A percentile compares a stretch with the other conserved stretches of the same genome.
phyloP scores from a whole-genome alignment of 148 eudicot species.

The Rhododendron williamsianum region DNA sequence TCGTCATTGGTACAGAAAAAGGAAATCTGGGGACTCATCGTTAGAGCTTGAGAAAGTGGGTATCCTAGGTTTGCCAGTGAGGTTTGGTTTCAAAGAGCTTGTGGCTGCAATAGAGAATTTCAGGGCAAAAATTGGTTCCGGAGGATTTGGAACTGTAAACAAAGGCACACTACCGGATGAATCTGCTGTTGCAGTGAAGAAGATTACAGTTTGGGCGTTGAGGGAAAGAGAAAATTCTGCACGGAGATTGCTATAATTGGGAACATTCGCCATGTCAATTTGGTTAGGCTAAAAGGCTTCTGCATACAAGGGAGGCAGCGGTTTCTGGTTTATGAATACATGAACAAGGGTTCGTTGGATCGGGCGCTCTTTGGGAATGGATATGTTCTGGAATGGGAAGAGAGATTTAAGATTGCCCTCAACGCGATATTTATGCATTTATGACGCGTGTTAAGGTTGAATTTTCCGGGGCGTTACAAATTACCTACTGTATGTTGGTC shows the following conservation, averaged over 20 bases:
- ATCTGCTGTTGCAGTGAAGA: constrained; percentile 63
- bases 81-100: constrained; percentile 47
- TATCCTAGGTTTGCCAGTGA: constrained; percentile 60
- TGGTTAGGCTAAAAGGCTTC: constrained; percentile 64
- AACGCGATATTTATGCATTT: no score
- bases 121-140: constrained; percentile 51
- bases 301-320: constrained; percentile 54
- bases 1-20: no score
- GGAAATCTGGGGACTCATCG: no score
- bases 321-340: constrained; percentile 72
- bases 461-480: no score
- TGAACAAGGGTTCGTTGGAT: constrained; percentile 70
- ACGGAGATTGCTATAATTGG: constrained; percentile 72
- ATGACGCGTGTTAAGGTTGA: no score
- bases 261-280: constrained; percentile 63
- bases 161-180: constrained; percentile 47
- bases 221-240: constrained; percentile 65
- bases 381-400: constrained; percentile 68
- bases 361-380: constrained; percentile 52
- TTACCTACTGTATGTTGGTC: not conserved
- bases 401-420: constrained; percentile 55
- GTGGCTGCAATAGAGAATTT: constrained; percentile 59
- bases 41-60: no score
- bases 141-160: constrained; percentile 70
- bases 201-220: constrained; percentile 48